Evolutionary conservation across 2,329 filamentous ascomycete species (phyloP).

Genomic region (Ramichloridium luteum): DNA sequence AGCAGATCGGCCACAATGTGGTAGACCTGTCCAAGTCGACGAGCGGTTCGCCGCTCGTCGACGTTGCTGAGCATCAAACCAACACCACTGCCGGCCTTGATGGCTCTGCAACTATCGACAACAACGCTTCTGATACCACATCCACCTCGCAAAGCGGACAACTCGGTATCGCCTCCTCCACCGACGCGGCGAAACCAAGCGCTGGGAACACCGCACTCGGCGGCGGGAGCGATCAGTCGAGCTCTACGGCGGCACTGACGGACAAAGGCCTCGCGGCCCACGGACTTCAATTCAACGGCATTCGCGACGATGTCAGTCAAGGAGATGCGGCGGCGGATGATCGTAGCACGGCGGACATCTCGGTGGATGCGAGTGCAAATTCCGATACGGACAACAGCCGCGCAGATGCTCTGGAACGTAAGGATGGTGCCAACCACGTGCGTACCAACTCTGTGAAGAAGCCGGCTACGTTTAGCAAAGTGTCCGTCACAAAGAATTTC

Average conservation of each 20-base stretch:
- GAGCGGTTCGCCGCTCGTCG: constrained; percentile 48
- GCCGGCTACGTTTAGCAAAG: constrained; percentile 66
- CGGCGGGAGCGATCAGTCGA: constrained; percentile 6
- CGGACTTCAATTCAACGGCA: constrained; percentile 11
- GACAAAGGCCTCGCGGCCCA: constrained; percentile 5
- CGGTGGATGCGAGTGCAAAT: constrained; percentile 58
- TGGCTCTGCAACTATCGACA: constrained; percentile 22
- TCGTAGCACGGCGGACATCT: constrained; percentile 48
- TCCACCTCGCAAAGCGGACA: constrained; percentile 32
- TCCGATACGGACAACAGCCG: constrained; percentile 66
- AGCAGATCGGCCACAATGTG: constrained; percentile 58
- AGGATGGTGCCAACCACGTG: constrained; percentile 45
- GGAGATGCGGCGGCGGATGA: constrained; percentile 38
- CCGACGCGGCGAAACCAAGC: constrained; percentile 21
- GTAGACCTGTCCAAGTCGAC: constrained; percentile 59
- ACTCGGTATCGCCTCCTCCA: constrained; percentile 14
- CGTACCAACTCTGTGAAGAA: constrained; percentile 56
- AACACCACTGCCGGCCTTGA: constrained; percentile 44
- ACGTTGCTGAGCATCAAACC: constrained; percentile 47
- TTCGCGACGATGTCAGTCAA: constrained; percentile 26
- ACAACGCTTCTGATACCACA: constrained; percentile 18
- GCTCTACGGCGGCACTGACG: constrained; percentile 3
- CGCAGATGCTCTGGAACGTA: constrained; percentile 40
- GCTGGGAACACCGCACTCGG: constrained; percentile 19
- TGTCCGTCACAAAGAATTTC: constrained; percentile 77